Evolutionary conservation across 805 yeast species (phyloP).

Genomic region (Saturnispora kantuleensis): DNA sequence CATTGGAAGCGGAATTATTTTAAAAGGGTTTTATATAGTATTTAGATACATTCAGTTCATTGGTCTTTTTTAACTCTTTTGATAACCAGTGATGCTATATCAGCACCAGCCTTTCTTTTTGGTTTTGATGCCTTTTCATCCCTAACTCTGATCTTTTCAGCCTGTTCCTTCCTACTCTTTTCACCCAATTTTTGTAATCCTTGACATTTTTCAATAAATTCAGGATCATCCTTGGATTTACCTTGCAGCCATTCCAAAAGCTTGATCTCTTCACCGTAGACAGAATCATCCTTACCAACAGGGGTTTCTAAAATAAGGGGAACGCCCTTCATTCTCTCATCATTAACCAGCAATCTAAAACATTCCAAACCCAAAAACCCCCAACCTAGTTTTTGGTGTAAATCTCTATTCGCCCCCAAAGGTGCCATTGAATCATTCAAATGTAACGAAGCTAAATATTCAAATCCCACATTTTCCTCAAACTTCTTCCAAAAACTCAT

Average conservation of each 20-base stretch:
- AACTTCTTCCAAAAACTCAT: constrained; percentile 65
- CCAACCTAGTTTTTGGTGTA: constrained; percentile 81
- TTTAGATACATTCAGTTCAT: too few relatives aligned
- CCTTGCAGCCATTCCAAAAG: constrained; percentile 74
- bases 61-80: constrained; percentile 15
- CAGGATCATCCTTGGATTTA: constrained; percentile 41
- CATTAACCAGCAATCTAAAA: constrained; percentile 70
- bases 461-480: constrained; percentile 62
- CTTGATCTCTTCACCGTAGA: constrained; percentile 75
- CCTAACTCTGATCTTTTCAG: constrained; percentile 54
- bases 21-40: background rate
- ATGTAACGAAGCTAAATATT: constrained; percentile 74
- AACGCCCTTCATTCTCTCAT: constrained; percentile 45
- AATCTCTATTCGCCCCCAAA: constrained; percentile 76
- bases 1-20: constrained; percentile 5
- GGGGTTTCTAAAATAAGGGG: constrained; percentile 91
- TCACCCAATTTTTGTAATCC: constrained; percentile 52
- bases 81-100: constrained; percentile 18
- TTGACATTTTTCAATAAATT: constrained; percentile 37
- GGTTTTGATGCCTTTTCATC: constrained; percentile 21
- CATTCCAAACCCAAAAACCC: constrained; percentile 86
- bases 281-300: constrained; percentile 47
- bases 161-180: constrained; percentile 59
- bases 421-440: constrained; percentile 95
- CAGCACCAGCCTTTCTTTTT: constrained; percentile 15